phyloP scores from a whole-genome alignment of 2,329 filamentous ascomycete genomes.

The Cladosporium sphaerospermum region DNA sequence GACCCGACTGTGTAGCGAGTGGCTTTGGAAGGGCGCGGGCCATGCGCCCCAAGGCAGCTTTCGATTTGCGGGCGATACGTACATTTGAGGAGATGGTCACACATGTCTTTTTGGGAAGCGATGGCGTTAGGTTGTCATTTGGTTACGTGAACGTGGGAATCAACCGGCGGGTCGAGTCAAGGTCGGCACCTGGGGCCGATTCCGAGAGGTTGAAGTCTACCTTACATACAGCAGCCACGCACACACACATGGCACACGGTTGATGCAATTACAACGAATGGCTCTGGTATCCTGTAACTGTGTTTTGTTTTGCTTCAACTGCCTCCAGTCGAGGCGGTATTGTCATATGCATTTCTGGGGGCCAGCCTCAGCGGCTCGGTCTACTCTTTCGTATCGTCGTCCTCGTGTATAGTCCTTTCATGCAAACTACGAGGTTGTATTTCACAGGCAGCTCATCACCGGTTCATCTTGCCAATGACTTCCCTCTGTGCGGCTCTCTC shows the following conservation, averaged over 20 bases:
- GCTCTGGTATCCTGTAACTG: background rate
- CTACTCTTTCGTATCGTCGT: background rate
- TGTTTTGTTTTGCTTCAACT: background rate
- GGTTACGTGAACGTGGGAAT: no score
- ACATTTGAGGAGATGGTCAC: no score
- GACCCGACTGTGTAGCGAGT: slow-evolving; percentile 57
- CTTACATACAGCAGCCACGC: no score
- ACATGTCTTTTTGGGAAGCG: background rate
- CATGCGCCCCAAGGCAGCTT: no score
- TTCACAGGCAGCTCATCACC: background rate
- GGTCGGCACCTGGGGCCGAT: no score
- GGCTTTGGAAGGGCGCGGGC: no score
- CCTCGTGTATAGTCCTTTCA: background rate
- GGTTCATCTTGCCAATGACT: slow-evolving; percentile 60
- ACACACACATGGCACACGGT: no score
- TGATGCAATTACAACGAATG: background rate
- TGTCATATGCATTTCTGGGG: background rate
- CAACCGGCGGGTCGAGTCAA: no score
- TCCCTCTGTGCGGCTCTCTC: slow-evolving; percentile 83
- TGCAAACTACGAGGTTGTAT: background rate
- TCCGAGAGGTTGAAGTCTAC: no score
- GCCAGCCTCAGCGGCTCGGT: background rate
- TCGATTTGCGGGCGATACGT: no score
- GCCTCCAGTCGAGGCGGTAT: background rate
- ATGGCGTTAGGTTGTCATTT: background rate